A percentile compares a stretch with the other conserved stretches of the same genome.
phyloP scores from a whole-genome alignment of 2,329 filamentous ascomycete genomes.

The Alternaria infectoria region DNA sequence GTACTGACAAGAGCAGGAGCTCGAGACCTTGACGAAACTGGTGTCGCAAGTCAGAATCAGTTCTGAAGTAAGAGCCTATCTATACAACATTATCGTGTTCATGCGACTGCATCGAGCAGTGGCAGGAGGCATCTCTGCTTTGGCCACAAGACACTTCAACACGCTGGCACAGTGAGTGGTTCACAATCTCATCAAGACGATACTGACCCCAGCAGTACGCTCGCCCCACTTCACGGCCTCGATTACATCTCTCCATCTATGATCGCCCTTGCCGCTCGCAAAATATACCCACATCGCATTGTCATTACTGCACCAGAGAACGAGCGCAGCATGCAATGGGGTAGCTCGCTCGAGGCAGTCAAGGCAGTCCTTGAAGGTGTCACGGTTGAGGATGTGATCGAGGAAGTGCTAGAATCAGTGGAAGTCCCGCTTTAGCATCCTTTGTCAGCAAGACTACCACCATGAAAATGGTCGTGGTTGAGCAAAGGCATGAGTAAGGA shows the following conservation, averaged over 20 bases:
- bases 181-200: background rate
- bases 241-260: conserved; percentile 84
- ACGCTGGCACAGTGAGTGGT: conserved; percentile 63
- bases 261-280: conserved; percentile 79
- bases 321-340: conserved; percentile 93
- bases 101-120: conserved; percentile 88
- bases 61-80: conserved; percentile 80
- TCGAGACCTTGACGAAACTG: conserved; percentile 66
- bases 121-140: conserved; percentile 75
- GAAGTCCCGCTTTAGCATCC: conserved; percentile 59
- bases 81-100: conserved; percentile 87
- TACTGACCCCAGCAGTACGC: conserved; percentile 57
- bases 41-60: conserved; percentile 67
- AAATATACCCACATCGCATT: conserved; percentile 88
- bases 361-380: conserved; percentile 67
- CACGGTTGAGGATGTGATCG: conserved; percentile 62
- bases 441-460: background rate
- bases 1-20: conserved; percentile 44
- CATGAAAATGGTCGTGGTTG: background rate
- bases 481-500: conserved; percentile 34
- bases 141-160: conserved; percentile 78
- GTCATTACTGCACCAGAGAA: conserved; percentile 70
- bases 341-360: conserved; percentile 76
- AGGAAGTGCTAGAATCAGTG: conserved; percentile 63
- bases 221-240: conserved; percentile 82